Evolutionary conservation across 208 protist species (phyloP).

Genomic region (Naegleria fowleri): DNA sequence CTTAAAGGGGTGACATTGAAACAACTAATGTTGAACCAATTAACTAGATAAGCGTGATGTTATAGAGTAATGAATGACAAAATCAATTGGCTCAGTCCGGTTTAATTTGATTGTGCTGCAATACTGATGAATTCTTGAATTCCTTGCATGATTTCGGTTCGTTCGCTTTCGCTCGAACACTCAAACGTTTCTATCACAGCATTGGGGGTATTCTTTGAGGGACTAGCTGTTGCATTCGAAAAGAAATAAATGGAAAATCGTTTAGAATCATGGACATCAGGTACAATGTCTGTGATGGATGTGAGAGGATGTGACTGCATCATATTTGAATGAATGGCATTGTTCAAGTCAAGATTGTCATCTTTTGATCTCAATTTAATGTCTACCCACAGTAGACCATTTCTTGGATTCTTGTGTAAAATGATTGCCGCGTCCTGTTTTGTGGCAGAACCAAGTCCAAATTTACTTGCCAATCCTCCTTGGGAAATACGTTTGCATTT

Average conservation of each 20-base stretch:
- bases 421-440: not conserved
- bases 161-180: not conserved
- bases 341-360: not conserved
- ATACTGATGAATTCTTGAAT: not conserved
- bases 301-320: not conserved
- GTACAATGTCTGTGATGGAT: not conserved
- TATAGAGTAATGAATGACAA: too few species aligned
- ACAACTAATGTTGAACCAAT: too few species aligned
- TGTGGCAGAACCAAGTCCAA: not conserved
- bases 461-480: not conserved
- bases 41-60: too few species aligned
- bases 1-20: too few species aligned
- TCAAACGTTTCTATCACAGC: not conserved
- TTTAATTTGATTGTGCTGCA: not conserved
- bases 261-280: not conserved
- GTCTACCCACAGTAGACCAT: not conserved
- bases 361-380: not conserved
- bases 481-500: not conserved
- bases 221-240: not conserved
- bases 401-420: constrained; percentile 18
- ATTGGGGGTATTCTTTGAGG: not conserved
- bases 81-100: too few species aligned
- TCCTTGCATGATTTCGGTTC: not conserved
- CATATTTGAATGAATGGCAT: not conserved
- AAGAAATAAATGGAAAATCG: not conserved